Conservation (phyloP, 192 early-diverging fungal genomes). For the Piromyces finnis region DNA sequence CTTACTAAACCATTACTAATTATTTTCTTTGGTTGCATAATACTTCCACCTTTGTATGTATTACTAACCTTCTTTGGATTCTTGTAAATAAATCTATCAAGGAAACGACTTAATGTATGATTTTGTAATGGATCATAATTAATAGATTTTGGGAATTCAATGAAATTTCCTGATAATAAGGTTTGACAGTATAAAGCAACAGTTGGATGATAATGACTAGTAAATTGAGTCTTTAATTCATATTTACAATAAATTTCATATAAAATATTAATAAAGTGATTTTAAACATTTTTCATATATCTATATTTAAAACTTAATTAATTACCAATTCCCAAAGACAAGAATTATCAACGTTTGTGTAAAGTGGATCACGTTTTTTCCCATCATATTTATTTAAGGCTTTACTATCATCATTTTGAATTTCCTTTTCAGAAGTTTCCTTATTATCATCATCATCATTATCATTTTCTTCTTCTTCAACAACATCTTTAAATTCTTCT, state of each 20-base stretch:
- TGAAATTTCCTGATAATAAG: slow-evolving; percentile 48
- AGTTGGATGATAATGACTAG: slow-evolving; percentile 79
- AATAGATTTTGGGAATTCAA: slow-evolving; percentile 36
- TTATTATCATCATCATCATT: slow-evolving; percentile 2
- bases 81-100: slow-evolving; percentile 83
- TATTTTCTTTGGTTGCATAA: not conserved
- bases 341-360: slow-evolving; percentile 55
- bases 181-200: slow-evolving; percentile 62
- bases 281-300: too few species aligned
- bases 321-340: slow-evolving; percentile 82
- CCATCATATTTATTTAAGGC: slow-evolving; percentile 45
- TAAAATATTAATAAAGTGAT: too few species aligned
- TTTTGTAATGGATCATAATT: slow-evolving; percentile 66
- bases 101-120: slow-evolving; percentile 80
- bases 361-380: slow-evolving; percentile 71
- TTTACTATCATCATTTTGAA: not conserved
- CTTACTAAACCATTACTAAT: not conserved
- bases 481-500: slow-evolving; percentile 30
- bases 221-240: slow-evolving; percentile 20
- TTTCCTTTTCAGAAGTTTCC: not conserved
- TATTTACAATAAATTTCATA: not conserved
- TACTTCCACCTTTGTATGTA: not conserved
- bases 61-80: not conserved
- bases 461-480: slow-evolving; percentile 24
- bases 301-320: not conserved